Evolutionary conservation across 352 stramenopile genomes (phyloP).

Genomic region (Phytophthora ramorum): DNA sequence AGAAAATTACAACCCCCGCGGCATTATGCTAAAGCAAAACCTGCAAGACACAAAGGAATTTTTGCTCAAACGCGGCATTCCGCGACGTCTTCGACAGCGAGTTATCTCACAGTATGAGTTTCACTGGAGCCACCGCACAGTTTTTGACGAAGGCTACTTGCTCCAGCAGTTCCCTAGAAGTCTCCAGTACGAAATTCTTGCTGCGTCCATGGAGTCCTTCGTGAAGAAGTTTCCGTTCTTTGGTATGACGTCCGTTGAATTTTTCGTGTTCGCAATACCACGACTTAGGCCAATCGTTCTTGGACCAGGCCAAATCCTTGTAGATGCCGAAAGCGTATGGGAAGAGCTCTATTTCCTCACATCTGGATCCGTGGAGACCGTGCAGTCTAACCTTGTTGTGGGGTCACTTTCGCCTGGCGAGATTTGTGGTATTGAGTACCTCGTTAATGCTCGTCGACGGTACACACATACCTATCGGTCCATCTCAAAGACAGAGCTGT

Average conservation of each 20-base stretch:
- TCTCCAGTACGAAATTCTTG: slow-evolving; percentile 83
- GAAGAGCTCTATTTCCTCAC: slow-evolving; percentile 85
- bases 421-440: slow-evolving; percentile 82
- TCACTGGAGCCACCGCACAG: slow-evolving; percentile 72
- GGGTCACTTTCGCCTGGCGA: slow-evolving; percentile 65
- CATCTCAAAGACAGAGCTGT: slow-evolving; percentile 71
- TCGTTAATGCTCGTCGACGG: slow-evolving; percentile 55
- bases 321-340: slow-evolving; percentile 83
- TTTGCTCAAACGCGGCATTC: slow-evolving; percentile 72
- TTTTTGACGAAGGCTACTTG: slow-evolving; percentile 79
- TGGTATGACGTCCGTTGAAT: slow-evolving; percentile 75
- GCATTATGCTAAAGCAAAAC: slow-evolving; percentile 76
- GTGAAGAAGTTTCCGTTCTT: slow-evolving; percentile 84
- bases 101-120: slow-evolving; percentile 86
- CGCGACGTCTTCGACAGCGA: slow-evolving; percentile 63
- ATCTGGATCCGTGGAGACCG: slow-evolving; percentile 57
- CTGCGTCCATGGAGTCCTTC: slow-evolving; percentile 78
- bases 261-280: slow-evolving; percentile 75
- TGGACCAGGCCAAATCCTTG: slow-evolving; percentile 60
- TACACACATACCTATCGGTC: slow-evolving; percentile 78
- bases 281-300: slow-evolving; percentile 70
- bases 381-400: slow-evolving; percentile 66
- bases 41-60: slow-evolving; percentile 86
- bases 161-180: slow-evolving; percentile 72
- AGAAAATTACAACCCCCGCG: slow-evolving; percentile 90